These are phyloP conservation scores for Camellia japonica DNA, from an alignment of 148 eudicot species.

Conservation along the genomic window DNA sequence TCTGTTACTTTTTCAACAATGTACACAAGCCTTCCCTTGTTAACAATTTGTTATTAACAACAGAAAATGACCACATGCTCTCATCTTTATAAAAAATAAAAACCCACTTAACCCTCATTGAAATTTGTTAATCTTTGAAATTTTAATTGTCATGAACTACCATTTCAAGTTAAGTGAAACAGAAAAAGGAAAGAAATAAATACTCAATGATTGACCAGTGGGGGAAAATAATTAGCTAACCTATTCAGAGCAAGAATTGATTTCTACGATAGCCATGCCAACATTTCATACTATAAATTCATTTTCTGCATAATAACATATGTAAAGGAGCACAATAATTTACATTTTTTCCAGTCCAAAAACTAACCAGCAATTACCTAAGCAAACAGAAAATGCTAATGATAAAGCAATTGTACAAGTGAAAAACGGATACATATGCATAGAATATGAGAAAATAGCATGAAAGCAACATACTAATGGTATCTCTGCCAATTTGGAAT, in stretches of 20 bases:
- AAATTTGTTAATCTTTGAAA: no score
- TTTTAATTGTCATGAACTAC: no score
- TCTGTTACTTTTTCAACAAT: no score
- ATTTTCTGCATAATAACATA: background rate
- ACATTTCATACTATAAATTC: background rate
- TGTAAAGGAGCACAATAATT: background rate
- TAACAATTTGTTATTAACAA: no score
- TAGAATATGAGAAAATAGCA: background rate
- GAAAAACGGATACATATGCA: background rate
- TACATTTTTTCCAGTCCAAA: background rate
- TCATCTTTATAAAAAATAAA: no score
- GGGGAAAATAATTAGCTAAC: background rate
- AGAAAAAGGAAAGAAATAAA: no score
- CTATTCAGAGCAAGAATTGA: background rate
- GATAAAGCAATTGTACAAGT: background rate
- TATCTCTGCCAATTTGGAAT: conserved; percentile 95
- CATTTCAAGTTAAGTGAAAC: no score
- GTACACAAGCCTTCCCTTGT: no score
- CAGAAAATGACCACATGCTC: no score
- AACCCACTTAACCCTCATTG: no score
- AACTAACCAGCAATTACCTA: background rate
- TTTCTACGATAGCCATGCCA: background rate
- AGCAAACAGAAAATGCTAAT: background rate
- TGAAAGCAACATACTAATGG: conserved; percentile 61
- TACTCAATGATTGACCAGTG: background rate